Conservation (phyloP, 1,139 yeast genomes). For the Yamadazyma sp. region DNA sequence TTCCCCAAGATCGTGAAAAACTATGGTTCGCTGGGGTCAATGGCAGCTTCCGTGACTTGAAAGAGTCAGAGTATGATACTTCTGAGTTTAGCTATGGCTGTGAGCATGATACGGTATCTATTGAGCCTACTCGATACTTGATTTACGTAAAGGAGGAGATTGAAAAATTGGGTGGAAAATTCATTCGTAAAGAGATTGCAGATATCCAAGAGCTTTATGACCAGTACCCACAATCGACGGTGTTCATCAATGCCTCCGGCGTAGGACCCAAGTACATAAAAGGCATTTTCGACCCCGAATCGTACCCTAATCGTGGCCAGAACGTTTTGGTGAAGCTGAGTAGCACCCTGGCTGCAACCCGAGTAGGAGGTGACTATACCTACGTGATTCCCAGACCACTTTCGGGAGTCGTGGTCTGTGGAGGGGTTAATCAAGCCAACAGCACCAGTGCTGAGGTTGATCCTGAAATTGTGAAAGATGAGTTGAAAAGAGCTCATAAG, state of each 20-base stretch:
- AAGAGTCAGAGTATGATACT: background rate
- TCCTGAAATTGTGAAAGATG: background rate
- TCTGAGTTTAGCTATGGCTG: background rate
- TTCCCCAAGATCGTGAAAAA: background rate
- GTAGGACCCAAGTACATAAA: background rate
- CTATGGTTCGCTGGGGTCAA: background rate
- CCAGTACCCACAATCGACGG: background rate
- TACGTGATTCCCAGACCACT: background rate
- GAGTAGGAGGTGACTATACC: constrained; percentile 1
- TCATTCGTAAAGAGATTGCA: background rate
- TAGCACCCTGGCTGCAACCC: background rate
- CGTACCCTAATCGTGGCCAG: background rate
- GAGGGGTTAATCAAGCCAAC: background rate
- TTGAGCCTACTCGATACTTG: background rate
- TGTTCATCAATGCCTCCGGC: background rate
- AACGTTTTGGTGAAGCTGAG: constrained; percentile 1
- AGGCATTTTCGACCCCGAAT: background rate
- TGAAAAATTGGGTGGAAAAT: background rate
- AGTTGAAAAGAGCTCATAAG: background rate
- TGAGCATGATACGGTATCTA: background rate
- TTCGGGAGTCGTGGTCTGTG: background rate
- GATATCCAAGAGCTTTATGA: constrained; percentile 1
- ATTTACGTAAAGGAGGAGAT: background rate
- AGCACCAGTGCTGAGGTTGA: background rate
- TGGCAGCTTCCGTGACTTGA: background rate